Evolutionary conservation across 768 basidiomycete genomes (phyloP).

Genomic region (Tulasnella sp.): DNA sequence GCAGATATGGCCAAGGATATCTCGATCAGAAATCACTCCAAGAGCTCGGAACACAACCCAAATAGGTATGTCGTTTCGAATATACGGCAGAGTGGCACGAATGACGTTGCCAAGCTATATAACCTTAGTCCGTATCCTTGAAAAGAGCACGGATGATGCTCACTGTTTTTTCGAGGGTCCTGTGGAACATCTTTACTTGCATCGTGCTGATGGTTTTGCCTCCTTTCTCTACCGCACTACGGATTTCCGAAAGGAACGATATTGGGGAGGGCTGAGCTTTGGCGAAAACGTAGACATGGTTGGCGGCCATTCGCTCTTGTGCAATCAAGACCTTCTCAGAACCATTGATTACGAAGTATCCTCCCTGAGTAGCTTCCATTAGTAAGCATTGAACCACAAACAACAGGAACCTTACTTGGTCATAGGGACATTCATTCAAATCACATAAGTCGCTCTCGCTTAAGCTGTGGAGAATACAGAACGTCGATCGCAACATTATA

Average conservation of each 20-base stretch:
- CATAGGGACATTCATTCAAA: constrained; percentile 95
- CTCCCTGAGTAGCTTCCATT: constrained; percentile 40
- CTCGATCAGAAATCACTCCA: constrained; percentile 92
- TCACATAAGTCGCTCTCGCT: constrained; percentile 73
- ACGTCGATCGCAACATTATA: constrained; percentile 92
- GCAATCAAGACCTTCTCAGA: constrained; percentile 99
- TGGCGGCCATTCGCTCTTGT: constrained; percentile 98
- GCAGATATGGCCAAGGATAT: constrained; percentile 96
- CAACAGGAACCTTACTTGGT: constrained; percentile 33
- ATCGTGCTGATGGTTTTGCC: constrained; percentile 97
- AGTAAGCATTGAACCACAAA: not conserved
- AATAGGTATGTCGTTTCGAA: constrained; percentile 95
- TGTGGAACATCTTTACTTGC: constrained; percentile 93
- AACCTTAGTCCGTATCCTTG: constrained; percentile 16
- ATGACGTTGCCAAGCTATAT: constrained; percentile 76
- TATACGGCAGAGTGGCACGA: constrained; percentile 95
- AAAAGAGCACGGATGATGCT: constrained; percentile 22
- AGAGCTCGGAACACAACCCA: constrained; percentile 98
- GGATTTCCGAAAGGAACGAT: constrained; percentile 91
- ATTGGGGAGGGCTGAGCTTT: constrained; percentile 95
- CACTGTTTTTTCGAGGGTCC: constrained; percentile 79
- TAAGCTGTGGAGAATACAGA: constrained; percentile 78
- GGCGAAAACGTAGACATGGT: constrained; percentile 98
- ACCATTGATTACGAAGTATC: constrained; percentile 98
- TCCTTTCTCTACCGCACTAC: constrained; percentile 93